A percentile compares a stretch with the other conserved stretches of the same genome.
Conservation (phyloP, 495 filamentous ascomycete species). For the Emericellopsis terricola region DNA sequence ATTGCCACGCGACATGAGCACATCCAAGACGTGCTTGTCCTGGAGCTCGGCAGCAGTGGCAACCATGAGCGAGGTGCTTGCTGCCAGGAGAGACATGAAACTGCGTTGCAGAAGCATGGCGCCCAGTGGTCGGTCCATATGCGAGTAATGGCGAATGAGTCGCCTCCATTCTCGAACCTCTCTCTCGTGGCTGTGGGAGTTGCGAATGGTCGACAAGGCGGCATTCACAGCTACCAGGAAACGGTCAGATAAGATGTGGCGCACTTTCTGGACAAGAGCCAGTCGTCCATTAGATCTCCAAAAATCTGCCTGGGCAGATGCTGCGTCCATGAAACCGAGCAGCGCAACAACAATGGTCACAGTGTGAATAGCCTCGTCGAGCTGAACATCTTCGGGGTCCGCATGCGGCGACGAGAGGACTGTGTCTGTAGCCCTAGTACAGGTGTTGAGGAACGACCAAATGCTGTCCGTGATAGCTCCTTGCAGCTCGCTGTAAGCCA, state of each 20-base stretch:
- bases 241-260: slow-evolving; percentile 55
- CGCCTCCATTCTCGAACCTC: slow-evolving; percentile 58
- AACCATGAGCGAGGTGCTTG: slow-evolving; percentile 55
- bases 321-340: slow-evolving; percentile 72
- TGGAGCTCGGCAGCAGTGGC: slow-evolving; percentile 39
- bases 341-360: slow-evolving; percentile 64
- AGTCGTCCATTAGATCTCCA: slow-evolving; percentile 59
- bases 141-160: slow-evolving; percentile 66
- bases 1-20: slow-evolving; percentile 40
- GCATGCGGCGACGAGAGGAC: slow-evolving; percentile 27
- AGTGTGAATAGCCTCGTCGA: slow-evolving; percentile 46
- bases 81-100: slow-evolving; percentile 68
- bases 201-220: slow-evolving; percentile 70
- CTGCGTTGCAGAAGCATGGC: slow-evolving; percentile 82
- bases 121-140: slow-evolving; percentile 60
- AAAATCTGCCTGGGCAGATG: slow-evolving; percentile 54
- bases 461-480: slow-evolving; percentile 40
- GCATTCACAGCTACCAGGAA: slow-evolving; percentile 75
- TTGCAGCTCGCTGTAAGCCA: slow-evolving; percentile 46
- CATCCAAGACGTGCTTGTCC: slow-evolving; percentile 50
- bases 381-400: slow-evolving; percentile 29
- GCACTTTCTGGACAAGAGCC: slow-evolving; percentile 46
- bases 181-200: slow-evolving; percentile 30
- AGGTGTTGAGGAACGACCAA: slow-evolving; percentile 48
- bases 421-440: slow-evolving; percentile 28